A percentile compares a stretch with the other conserved stretches of the same genome.
Conservation (phyloP, 768 basidiomycete species). For the Lepiota brunneoincarnata region DNA sequence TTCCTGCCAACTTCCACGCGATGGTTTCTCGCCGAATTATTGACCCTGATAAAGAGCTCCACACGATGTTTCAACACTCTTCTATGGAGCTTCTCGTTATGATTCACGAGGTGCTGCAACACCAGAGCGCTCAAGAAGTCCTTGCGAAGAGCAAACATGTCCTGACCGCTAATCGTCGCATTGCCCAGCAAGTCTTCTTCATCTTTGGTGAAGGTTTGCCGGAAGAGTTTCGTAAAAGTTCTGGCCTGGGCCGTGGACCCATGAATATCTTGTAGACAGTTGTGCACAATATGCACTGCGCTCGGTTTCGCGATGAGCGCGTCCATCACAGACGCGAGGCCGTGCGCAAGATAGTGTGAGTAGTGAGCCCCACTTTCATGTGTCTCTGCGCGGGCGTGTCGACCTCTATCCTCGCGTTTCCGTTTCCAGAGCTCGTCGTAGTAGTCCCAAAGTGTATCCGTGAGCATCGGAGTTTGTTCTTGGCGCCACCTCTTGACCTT, state of each 20-base stretch:
- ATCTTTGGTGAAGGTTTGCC: neutral
- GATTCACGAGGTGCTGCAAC: neutral
- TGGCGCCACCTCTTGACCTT: neutral
- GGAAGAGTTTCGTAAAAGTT: conserved; percentile 3
- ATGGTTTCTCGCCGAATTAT: neutral
- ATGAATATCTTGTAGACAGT: conserved; percentile 5
- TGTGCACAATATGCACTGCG: conserved; percentile 6
- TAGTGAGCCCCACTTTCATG: neutral
- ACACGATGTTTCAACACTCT: conserved; percentile 4
- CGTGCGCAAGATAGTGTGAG: conserved; percentile 3
- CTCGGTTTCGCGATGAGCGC: conserved; percentile 6
- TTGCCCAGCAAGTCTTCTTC: conserved; percentile 5
- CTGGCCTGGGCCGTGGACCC: conserved; percentile 3
- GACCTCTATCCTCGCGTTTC: conserved; percentile 1
- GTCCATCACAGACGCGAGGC: neutral
- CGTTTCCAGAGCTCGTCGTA: conserved; percentile 5
- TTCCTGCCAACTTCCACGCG: conserved; percentile 4
- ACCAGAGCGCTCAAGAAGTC: conserved; percentile 5
- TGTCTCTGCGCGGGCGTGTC: neutral
- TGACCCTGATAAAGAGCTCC: conserved; percentile 1
- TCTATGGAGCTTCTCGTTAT: conserved; percentile 5
- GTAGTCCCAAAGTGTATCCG: conserved; percentile 1
- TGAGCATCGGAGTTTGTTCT: conserved; percentile 2
- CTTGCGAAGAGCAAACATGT: conserved; percentile 1
- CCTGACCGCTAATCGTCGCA: neutral